Evolutionary conservation across 1,284 basidiomycete species (phyloP).

Genomic region (Ganoderma meredithae): DNA sequence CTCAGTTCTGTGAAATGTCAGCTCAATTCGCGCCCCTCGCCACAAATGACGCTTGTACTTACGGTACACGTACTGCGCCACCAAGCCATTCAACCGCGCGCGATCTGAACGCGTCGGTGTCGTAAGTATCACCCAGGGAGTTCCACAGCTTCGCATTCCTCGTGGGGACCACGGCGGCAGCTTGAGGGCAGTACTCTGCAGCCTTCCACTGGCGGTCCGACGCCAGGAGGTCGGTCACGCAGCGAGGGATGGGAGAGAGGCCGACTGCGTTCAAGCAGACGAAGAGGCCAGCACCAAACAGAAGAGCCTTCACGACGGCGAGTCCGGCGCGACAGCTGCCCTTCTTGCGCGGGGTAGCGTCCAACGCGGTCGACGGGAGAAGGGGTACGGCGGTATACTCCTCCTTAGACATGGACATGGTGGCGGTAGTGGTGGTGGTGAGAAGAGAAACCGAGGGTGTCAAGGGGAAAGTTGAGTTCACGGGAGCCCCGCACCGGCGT

Average conservation of each 20-base stretch:
- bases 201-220: constrained; percentile 8
- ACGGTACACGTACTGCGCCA: constrained; percentile 55
- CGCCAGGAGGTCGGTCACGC: constrained; percentile 6
- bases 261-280: constrained; percentile 23
- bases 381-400: constrained; percentile 24
- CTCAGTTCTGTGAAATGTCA: constrained; percentile 40
- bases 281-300: constrained; percentile 19
- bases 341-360: constrained; percentile 17
- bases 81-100: constrained; percentile 60
- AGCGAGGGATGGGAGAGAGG: constrained; percentile 16
- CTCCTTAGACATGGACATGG: constrained; percentile 28
- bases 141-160: constrained; percentile 52
- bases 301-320: constrained; percentile 24
- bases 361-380: constrained; percentile 21
- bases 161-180: constrained; percentile 49
- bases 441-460: constrained; percentile 10
- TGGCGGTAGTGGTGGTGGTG: constrained; percentile 17
- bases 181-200: constrained; percentile 53
- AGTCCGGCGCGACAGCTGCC: constrained; percentile 16
- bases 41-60: constrained; percentile 5
- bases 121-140: constrained; percentile 48
- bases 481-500: constrained; percentile 6
- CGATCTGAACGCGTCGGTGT: constrained; percentile 52
- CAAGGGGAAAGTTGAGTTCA: constrained; percentile 12
- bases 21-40: too few species aligned